These are phyloP conservation scores for Globisporangium irregulare DNA, from an alignment of 352 stramenopile genomes.

Conservation along the genomic window DNA sequence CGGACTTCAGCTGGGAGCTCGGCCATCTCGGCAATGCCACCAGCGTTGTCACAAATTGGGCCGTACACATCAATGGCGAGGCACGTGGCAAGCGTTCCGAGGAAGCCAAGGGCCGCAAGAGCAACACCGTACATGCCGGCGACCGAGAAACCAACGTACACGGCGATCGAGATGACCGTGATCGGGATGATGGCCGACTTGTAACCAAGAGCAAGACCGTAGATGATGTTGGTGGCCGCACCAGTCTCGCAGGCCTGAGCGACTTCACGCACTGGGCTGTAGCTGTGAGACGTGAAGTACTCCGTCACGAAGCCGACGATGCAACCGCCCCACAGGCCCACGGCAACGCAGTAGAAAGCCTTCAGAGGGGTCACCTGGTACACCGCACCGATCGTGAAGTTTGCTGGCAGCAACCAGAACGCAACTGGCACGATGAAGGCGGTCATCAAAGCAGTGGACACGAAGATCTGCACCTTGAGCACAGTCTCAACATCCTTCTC, in stretches of 20 bases:
- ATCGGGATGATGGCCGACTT: constrained; percentile 99
- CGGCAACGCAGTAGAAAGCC: constrained; percentile 92
- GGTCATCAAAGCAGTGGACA: constrained; percentile 96
- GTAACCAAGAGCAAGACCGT: constrained; percentile 98
- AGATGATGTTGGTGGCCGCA: constrained; percentile 99
- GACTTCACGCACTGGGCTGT: constrained; percentile 95
- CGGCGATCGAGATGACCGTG: constrained; percentile 95
- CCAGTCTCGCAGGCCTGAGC: constrained; percentile 97
- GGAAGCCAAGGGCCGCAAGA: constrained; percentile 98
- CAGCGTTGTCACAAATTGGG: constrained; percentile 99
- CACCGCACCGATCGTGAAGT: constrained; percentile 83
- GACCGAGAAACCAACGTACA: constrained; percentile 97
- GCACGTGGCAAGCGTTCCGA: constrained; percentile 97
- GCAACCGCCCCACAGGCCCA: constrained; percentile 96
- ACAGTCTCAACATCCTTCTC: constrained; percentile 96
- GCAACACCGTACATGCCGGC: constrained; percentile 97
- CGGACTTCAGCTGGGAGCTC: constrained; percentile 95
- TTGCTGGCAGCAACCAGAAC: constrained; percentile 89
- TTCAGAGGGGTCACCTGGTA: constrained; percentile 82
- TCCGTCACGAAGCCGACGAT: constrained; percentile 99
- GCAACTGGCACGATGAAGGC: constrained; percentile 89
- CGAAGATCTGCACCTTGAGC: constrained; percentile 98
- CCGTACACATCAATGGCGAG: constrained; percentile 99
- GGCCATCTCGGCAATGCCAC: constrained; percentile 99
- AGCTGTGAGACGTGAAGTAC: constrained; percentile 99